phyloP scores from a whole-genome alignment of 148 eudicot genomes.

The Talinum fruticosum region DNA sequence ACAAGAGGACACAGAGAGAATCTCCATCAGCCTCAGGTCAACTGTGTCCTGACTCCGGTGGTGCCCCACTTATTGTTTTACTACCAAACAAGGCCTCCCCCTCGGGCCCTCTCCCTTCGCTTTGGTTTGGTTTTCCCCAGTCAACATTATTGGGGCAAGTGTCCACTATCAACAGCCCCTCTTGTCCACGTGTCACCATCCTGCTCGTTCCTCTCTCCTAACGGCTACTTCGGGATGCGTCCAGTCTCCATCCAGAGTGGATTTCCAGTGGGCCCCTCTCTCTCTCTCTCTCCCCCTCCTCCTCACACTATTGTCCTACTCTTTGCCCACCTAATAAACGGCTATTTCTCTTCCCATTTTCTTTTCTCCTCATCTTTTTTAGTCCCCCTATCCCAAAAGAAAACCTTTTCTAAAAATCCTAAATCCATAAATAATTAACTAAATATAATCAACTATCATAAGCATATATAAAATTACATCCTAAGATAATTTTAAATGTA shows the following conservation, averaged over 20 bases:
- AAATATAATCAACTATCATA: too few species aligned
- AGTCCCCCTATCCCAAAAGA: too few species aligned
- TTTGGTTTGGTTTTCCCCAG: background rate
- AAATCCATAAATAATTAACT: too few species aligned
- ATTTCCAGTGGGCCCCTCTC: background rate
- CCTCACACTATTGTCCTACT: too few species aligned
- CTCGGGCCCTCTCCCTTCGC: background rate
- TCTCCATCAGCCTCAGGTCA: constrained; percentile 9
- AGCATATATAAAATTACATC: too few species aligned
- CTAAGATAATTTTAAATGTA: too few species aligned
- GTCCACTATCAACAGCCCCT: background rate
- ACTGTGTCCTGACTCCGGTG: constrained; percentile 7
- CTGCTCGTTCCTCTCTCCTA: background rate
- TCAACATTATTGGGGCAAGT: constrained; percentile 15
- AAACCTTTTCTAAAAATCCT: too few species aligned
- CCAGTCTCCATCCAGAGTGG: background rate
- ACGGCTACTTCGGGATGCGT: background rate
- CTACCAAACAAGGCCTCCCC: constrained; percentile 14
- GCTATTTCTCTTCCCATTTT: background rate
- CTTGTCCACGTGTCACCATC: background rate
- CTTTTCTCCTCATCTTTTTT: background rate
- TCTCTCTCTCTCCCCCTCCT: background rate
- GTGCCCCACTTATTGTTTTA: constrained; percentile 21
- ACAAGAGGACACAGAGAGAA: background rate
- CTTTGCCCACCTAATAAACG: constrained; percentile 2